A percentile compares a stretch with the other conserved stretches of the same genome.
These are phyloP conservation scores for Glomus cerebriforme DNA, from an alignment of 192 early-diverging fungal genomes.

Conservation along the genomic window DNA sequence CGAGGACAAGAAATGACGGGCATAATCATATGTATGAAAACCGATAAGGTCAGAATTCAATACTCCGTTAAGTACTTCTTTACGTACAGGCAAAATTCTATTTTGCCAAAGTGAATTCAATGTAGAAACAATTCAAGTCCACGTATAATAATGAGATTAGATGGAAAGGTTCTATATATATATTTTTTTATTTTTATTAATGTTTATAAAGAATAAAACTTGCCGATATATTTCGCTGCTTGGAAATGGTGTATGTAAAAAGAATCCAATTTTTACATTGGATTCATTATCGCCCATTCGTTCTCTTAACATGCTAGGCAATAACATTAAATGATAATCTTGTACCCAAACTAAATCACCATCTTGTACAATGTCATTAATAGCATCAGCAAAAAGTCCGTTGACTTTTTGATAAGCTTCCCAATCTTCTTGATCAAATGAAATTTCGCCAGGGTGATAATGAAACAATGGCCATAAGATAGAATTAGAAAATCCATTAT, in stretches of 20 bases:
- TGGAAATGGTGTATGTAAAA: constrained; percentile 98
- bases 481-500: constrained; percentile 99
- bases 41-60: constrained; percentile 92
- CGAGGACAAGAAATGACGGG: constrained; percentile 94
- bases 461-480: constrained; percentile 99
- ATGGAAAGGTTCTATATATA: too few relatives aligned
- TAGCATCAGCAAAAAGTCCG: constrained; percentile 88
- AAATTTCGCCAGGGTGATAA: constrained; percentile 98
- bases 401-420: constrained; percentile 94
- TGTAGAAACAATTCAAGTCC: neutral
- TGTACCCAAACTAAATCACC: constrained; percentile 91
- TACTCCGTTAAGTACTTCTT: constrained; percentile 91
- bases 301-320: constrained; percentile 85
- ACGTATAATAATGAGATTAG: neutral
- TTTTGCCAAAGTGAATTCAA: neutral
- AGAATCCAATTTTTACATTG: constrained; percentile 96
- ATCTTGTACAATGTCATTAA: constrained; percentile 82
- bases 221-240: constrained; percentile 94
- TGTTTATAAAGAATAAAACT: constrained; percentile 16
- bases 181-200: neutral
- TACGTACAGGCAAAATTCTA: constrained; percentile 90
- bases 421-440: constrained; percentile 94
- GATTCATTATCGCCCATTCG: constrained; percentile 56
- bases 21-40: constrained; percentile 99
- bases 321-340: constrained; percentile 98